Conservation (phyloP, 106 monocot genomes). For the Platanthera guangdongensis region DNA sequence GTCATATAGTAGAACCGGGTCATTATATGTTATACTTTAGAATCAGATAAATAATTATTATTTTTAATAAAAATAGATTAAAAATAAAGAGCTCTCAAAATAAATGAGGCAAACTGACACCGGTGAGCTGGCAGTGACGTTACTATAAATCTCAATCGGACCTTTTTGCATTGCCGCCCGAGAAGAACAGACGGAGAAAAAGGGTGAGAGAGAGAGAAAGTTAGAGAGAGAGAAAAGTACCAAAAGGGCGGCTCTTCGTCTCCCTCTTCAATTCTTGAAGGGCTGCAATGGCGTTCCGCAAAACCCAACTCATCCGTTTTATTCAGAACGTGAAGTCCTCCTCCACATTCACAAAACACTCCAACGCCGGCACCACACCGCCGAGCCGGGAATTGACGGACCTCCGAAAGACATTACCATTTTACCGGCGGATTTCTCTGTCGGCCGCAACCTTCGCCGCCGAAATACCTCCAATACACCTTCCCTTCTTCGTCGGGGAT, state of each 20-base stretch:
- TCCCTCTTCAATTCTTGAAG: not conserved
- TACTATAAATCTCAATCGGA: no score
- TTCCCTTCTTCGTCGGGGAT: not conserved
- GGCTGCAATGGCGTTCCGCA: not conserved
- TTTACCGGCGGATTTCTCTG: not conserved
- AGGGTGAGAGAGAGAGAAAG: no score
- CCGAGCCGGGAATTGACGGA: not conserved
- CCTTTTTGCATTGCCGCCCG: no score
- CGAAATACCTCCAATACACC: no score
- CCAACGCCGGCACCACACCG: not conserved
- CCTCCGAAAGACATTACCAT: not conserved
- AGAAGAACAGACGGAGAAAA: no score
- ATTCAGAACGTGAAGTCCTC: not conserved
- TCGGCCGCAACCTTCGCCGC: not conserved
- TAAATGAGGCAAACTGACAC: no score
- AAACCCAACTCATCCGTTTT: not conserved
- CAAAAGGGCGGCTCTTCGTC: not conserved
- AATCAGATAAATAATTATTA: no score
- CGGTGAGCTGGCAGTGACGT: no score
- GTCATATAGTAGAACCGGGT: no score
- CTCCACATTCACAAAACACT: not conserved
- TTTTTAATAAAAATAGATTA: no score
- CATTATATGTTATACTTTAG: no score
- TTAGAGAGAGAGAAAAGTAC: not conserved
- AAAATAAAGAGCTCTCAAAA: no score